Evolutionary conservation across 2,329 filamentous ascomycete species (phyloP), one percentile per base, ranked within the genome.

Genomic region (Xylaria polymorpha): DNA sequence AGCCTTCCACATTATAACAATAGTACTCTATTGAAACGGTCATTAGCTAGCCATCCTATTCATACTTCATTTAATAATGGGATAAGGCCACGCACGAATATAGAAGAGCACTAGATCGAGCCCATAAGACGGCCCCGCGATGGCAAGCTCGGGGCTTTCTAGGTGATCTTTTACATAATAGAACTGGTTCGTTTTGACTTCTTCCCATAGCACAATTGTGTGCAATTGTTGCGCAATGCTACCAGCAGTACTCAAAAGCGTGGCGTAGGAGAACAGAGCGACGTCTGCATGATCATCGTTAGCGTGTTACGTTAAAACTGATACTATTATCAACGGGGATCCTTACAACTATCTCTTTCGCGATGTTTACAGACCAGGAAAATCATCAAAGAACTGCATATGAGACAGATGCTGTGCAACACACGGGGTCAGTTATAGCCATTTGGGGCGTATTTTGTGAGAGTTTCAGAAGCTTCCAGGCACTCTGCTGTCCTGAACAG

Each of bases 1-100:
- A 74, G 9, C 82, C 77, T 73, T 85, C 83, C n/a, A 83, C 82
- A 74, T 84, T 85, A 72, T 86, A 86, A 37, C 79, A 80, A 67
- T 85, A 85, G 59, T 82, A 85, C 72, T 86, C 84, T 86, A 0
- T 5, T 18, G 0, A 44, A 68, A 61, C 15, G 3, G 18, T 37
- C 4, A 51, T 51, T 12, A 32, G 65, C 20, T 10, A 29, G 64
- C 69, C 75, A 51, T 75, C 25, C 14, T 6, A 15, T n/a, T 43
- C 9, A 1, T 6, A 14, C 7, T 22, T n/a, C 10, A 2, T 0
- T 3, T 0, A 14, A 2, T 46, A 14, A 20, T 0, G n/a, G 32
- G 25, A 39, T 9, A 8, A 1, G 44, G 32, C 32, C 22, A 77
- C 83, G 60, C 75, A 85, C 84, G 84, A 68, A 86, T 84, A 66